A percentile compares a stretch with the other conserved stretches of the same genome.
Conservation (phyloP, 2,329 filamentous ascomycete species). For the Calonectria pseudoturangicola region DNA sequence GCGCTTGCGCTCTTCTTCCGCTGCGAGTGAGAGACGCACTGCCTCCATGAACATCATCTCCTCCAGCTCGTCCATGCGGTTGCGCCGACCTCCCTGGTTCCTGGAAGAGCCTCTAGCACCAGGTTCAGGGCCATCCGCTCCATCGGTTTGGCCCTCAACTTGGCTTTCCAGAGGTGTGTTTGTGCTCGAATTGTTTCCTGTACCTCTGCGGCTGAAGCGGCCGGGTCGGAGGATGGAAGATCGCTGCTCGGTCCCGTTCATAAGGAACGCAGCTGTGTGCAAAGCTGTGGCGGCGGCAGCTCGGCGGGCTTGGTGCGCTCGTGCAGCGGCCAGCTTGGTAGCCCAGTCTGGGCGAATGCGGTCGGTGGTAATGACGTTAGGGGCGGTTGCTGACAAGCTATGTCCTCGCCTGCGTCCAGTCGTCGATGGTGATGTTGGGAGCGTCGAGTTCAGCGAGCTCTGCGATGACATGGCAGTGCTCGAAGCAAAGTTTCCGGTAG, state of each 20-base stretch:
- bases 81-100: slow-evolving; percentile 58
- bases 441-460: slow-evolving; percentile 82
- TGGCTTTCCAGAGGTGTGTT: slow-evolving; percentile 54
- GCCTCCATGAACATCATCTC: slow-evolving; percentile 99
- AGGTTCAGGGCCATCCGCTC: slow-evolving; percentile 51
- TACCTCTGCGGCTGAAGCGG: slow-evolving; percentile 75
- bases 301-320: slow-evolving; percentile 88
- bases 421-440: slow-evolving; percentile 62
- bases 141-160: slow-evolving; percentile 36
- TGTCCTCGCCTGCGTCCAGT: slow-evolving; percentile 69
- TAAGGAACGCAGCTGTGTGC: slow-evolving; percentile 95
- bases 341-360: slow-evolving; percentile 95
- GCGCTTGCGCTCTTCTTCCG: slow-evolving; percentile 93
- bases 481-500: slow-evolving; percentile 61
- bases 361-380: slow-evolving; percentile 93
- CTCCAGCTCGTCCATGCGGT: slow-evolving; percentile 89
- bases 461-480: slow-evolving; percentile 87
- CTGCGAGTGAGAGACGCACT: slow-evolving; percentile 90
- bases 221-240: slow-evolving; percentile 65
- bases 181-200: slow-evolving; percentile 61
- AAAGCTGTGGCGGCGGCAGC: slow-evolving; percentile 95
- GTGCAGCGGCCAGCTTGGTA: slow-evolving; percentile 88
- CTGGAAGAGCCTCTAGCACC: slow-evolving; percentile 49
- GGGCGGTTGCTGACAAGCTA: slow-evolving; percentile 86
- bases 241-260: slow-evolving; percentile 77